These are phyloP conservation scores for Achlya hypogyna DNA, from an alignment of 352 stramenopile species.

Conservation along the genomic window DNA sequence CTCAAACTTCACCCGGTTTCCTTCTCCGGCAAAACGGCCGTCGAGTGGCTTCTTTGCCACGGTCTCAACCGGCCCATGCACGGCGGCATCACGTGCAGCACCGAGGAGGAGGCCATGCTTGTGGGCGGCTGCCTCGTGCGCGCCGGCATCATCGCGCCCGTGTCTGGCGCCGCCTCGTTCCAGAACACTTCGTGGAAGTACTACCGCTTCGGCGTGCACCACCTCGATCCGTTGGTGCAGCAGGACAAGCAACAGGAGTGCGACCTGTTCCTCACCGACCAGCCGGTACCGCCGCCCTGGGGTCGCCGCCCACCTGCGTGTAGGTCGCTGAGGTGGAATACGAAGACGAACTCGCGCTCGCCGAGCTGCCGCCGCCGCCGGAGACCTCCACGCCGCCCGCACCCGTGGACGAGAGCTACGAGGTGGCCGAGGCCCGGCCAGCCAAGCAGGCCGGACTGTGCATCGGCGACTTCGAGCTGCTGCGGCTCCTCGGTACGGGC, in stretches of 20 bases:
- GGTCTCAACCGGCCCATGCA: constrained; percentile 76
- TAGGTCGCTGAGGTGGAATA: constrained; percentile 12
- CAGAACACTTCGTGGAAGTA: constrained; percentile 81
- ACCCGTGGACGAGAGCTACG: neutral
- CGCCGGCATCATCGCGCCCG: constrained; percentile 56
- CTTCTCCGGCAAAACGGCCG: constrained; percentile 69
- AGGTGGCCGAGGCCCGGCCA: neutral
- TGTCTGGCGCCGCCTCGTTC: constrained; percentile 63
- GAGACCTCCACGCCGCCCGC: neutral
- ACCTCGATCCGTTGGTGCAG: constrained; percentile 44
- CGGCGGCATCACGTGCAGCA: constrained; percentile 77
- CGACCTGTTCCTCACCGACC: constrained; percentile 2
- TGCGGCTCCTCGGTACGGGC: constrained; percentile 77
- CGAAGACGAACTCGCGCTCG: constrained; percentile 4
- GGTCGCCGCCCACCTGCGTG: neutral
- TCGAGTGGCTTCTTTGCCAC: constrained; percentile 82
- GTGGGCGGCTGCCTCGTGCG: constrained; percentile 61
- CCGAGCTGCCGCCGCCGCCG: neutral
- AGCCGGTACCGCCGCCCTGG: neutral
- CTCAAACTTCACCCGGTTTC: constrained; percentile 71
- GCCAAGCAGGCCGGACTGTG: constrained; percentile 53
- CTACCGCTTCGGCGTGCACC: constrained; percentile 77
- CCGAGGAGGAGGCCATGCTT: constrained; percentile 69
- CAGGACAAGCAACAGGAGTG: constrained; percentile 29
- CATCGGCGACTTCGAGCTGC: constrained; percentile 82